Base-by-base conservation (phyloP, 1,284 basidiomycete species). In the Ganoderma leucocontextum region DNA sequence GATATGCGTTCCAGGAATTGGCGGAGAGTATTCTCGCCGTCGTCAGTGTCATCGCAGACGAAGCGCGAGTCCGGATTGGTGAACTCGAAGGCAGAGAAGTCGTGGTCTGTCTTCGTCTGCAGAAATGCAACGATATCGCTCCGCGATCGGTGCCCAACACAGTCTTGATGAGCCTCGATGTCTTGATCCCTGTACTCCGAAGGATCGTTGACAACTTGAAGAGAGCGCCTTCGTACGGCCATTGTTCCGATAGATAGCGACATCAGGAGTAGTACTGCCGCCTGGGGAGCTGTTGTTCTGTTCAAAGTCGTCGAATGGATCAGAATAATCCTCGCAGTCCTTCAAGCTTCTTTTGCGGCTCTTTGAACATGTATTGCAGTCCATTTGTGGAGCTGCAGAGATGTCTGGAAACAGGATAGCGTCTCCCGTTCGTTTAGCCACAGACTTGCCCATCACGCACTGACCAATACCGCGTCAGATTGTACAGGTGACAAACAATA, bases 1-100 rank as follows among this genome's bases (percentile, higher is more conserved):
- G 65, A 33, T 10, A 67, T 62, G 42, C 72, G 73, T 13, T 66
- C 39, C 15, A 41, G 52, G 44, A 73, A 29, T 60, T 70, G 72
- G 12, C 66, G 69, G 17, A 66, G 62, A 2, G 65, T 64, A 9
- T 41, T 29, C 22, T 12, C 15, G 12, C 35, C 62, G 7, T 17
- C 36, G 0, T 59, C 59, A 2, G 19, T 9, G 36, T 60, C 53
- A 10, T 63, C 62, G 35, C 38, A 19, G 6, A 22, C 2, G 38
- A 38, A 22, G 38, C 36, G 17, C 4, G 19, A 13, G 2, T 25
- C 22, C 7, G 17, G 35, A 12, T 38, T 15, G 7, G 8, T 15
- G 33, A 59, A 59, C 25, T 36, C 29, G 36, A 64, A 64, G 4
- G 63, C 63, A n/a, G 63, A 25, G 17, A 22, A 17, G 55, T 25